Evolutionary conservation across 768 basidiomycete genomes (phyloP).

Genomic region (Tylopilus plumbeoviolaceoides): DNA sequence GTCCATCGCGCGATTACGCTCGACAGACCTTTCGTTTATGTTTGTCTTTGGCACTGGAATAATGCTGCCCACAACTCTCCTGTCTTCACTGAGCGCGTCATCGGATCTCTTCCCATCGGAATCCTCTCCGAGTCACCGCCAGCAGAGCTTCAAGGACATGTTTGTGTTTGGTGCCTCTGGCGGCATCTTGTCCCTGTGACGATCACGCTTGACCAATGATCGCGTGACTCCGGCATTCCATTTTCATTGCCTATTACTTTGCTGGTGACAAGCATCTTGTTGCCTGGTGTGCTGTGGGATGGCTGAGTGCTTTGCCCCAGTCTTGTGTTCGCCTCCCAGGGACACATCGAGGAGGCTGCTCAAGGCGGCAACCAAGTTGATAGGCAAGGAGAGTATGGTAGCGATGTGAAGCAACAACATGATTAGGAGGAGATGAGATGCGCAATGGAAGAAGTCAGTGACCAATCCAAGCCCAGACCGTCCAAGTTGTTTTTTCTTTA

Average conservation of each 20-base stretch:
- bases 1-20: conserved; percentile 54
- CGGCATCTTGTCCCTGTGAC: conserved; percentile 50
- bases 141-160: conserved; percentile 58
- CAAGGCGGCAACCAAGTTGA: conserved; percentile 33
- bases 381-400: too few species aligned
- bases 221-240: conserved; percentile 21
- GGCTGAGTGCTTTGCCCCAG: conserved; percentile 30
- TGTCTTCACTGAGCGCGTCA: conserved; percentile 30
- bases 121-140: conserved; percentile 30
- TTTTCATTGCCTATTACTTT: conserved; percentile 28
- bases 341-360: conserved; percentile 30
- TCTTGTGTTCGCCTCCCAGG: conserved; percentile 18
- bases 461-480: too few species aligned
- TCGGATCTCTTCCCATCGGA: conserved; percentile 24
- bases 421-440: conserved; percentile 54
- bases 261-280: conserved; percentile 53
- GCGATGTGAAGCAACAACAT: conserved; percentile 52
- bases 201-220: conserved; percentile 41
- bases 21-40: conserved; percentile 30
- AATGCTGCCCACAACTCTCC: conserved; percentile 39
- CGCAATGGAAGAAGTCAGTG: conserved; percentile 5
- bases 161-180: conserved; percentile 63
- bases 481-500: conserved; percentile 15
- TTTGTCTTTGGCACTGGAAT: too few species aligned
- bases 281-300: conserved; percentile 50